Percentiles rank a stretch among this genome's conserved stretches.
Evolutionary conservation across 805 yeast genomes (phyloP).

Genomic region (Pichia pseudocactophila): DNA sequence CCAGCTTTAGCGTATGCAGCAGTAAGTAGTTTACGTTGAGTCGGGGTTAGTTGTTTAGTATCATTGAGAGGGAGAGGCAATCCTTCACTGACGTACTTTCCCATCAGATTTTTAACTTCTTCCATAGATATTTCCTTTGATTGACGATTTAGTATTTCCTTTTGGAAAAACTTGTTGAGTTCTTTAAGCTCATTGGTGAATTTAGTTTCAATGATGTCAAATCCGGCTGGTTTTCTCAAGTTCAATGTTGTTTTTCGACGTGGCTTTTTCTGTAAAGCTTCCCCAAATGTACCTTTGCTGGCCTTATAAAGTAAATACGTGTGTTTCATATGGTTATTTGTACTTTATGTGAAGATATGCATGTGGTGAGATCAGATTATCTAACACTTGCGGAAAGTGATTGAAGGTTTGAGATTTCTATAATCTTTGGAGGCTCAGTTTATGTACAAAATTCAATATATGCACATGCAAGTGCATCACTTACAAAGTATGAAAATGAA

Average conservation of each 20-base stretch:
- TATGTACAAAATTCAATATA: too few species aligned
- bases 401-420: too few species aligned
- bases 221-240: slow-evolving; percentile 17
- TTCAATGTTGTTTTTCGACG: neutral
- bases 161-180: slow-evolving; percentile 10
- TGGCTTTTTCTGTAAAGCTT: neutral
- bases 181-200: slow-evolving; percentile 16
- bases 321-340: neutral
- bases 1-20: slow-evolving; percentile 7
- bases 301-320: neutral
- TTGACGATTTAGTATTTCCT: neutral
- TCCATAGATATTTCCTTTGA: neutral
- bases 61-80: neutral
- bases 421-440: too few species aligned
- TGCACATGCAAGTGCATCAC: too few species aligned
- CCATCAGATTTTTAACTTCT: slow-evolving; percentile 8
- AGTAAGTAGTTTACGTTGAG: slow-evolving; percentile 2
- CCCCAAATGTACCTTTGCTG: slow-evolving; percentile 12
- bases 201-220: slow-evolving; percentile 13
- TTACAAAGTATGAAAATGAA: too few species aligned
- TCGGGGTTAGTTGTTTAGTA: neutral
- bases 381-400: too few species aligned
- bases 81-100: neutral
- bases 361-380: too few species aligned
- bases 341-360: too few species aligned